phyloP scores from a whole-genome alignment of 23 red algal species.

The Gracilariopsis chorda region DNA sequence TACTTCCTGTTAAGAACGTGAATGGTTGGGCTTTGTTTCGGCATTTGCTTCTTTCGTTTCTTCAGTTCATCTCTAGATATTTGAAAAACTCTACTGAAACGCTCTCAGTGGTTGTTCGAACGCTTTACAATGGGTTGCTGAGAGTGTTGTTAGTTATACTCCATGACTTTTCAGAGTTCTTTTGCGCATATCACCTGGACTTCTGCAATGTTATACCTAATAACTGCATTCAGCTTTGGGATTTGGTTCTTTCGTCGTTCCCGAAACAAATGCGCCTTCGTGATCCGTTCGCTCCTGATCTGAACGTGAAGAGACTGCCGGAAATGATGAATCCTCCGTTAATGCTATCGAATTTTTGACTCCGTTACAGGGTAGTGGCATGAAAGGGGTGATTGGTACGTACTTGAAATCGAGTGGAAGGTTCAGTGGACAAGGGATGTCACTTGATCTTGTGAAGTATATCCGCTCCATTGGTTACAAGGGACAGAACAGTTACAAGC shows the following conservation, averaged over 20 bases:
- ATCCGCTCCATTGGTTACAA: too few species aligned
- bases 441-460: too few species aligned
- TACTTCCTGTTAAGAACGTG: constrained; percentile 27
- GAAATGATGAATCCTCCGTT: constrained; percentile 64
- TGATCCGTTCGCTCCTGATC: constrained; percentile 81
- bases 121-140: constrained; percentile 71
- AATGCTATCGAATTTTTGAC: constrained; percentile 43
- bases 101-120: constrained; percentile 40
- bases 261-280: constrained; percentile 81
- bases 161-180: constrained; percentile 94
- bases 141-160: constrained; percentile 75
- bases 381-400: constrained; percentile 51
- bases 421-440: too few species aligned
- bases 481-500: too few species aligned
- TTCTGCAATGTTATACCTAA: constrained; percentile 75
- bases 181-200: constrained; percentile 70
- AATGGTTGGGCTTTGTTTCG: constrained; percentile 64
- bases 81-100: constrained; percentile 3
- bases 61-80: constrained; percentile 69
- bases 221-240: constrained; percentile 80
- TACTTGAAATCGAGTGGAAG: constrained; percentile 25
- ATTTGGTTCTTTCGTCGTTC: constrained; percentile 81
- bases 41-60: constrained; percentile 58
- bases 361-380: constrained; percentile 4
- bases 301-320: constrained; percentile 76